Conservation (phyloP, 2,329 filamentous ascomycete species). For the Beauveria brongniartii region DNA sequence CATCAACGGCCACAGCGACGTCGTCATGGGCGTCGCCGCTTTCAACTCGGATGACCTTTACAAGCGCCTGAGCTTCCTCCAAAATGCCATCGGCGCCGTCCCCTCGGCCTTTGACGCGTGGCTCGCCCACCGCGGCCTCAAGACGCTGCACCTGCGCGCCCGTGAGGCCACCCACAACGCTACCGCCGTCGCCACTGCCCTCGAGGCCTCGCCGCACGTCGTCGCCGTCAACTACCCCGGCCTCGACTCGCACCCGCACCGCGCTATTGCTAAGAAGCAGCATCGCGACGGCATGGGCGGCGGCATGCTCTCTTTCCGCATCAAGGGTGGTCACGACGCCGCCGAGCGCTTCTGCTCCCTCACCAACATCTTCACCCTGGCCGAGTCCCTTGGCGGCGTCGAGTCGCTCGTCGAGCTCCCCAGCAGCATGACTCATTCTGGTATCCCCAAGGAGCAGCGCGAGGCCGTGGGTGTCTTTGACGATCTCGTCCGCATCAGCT, state of each 20-base stretch:
- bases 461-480: slow-evolving; percentile 93
- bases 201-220: slow-evolving; percentile 74
- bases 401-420: slow-evolving; percentile 90
- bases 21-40: slow-evolving; percentile 94
- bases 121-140: slow-evolving; percentile 93
- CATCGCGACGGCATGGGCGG: slow-evolving; percentile 92
- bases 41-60: slow-evolving; percentile 82
- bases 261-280: slow-evolving; percentile 77
- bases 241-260: slow-evolving; percentile 77
- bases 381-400: slow-evolving; percentile 85
- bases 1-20: slow-evolving; percentile 95
- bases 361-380: slow-evolving; percentile 85
- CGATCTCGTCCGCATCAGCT: slow-evolving; percentile 87
- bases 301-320: slow-evolving; percentile 95
- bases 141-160: slow-evolving; percentile 90
- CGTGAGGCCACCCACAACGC: slow-evolving; percentile 80
- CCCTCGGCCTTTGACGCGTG: slow-evolving; percentile 95
- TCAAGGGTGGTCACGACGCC: slow-evolving; percentile 75
- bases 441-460: slow-evolving; percentile 82
- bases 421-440: slow-evolving; percentile 93
- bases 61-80: slow-evolving; percentile 75
- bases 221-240: slow-evolving; percentile 94
- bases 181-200: slow-evolving; percentile 62
- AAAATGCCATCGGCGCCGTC: slow-evolving; percentile 94
- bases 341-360: slow-evolving; percentile 88